Percentiles rank a stretch among this genome's conserved stretches.
Conservation (phyloP, 2,329 filamentous ascomycete species). For the Talaromyces albobiverticillius region DNA sequence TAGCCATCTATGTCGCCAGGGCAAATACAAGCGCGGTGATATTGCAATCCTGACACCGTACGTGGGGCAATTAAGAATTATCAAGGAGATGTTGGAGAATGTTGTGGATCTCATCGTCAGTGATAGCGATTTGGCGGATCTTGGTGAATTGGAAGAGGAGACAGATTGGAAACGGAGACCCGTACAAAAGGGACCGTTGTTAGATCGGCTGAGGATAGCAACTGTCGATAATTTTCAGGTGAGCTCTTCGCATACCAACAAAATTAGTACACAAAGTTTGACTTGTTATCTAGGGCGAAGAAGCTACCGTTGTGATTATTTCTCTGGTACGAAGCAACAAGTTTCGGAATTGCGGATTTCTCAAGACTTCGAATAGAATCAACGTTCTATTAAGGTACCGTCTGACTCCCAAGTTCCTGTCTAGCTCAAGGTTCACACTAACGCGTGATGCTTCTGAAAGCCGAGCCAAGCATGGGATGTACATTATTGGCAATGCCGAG, state of each 20-base stretch:
- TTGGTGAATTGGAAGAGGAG: too few species aligned
- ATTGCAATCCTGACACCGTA: constrained; percentile 70
- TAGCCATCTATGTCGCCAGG: constrained; percentile 64
- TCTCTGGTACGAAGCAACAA: constrained; percentile 69
- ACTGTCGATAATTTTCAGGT: constrained; percentile 75
- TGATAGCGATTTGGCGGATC: too few species aligned
- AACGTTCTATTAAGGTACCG: constrained; percentile 68
- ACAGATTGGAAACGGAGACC: background rate
- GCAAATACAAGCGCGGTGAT: constrained; percentile 56
- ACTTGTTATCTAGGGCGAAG: too few species aligned
- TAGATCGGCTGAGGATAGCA: constrained; percentile 54
- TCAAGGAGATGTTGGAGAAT: too few species aligned
- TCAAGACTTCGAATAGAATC: constrained; percentile 64
- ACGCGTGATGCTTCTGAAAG: too few species aligned
- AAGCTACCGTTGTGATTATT: constrained; percentile 67
- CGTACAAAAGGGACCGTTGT: constrained; percentile 42
- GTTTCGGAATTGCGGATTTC: constrained; percentile 59
- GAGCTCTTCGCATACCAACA: too few species aligned
- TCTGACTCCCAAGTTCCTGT: too few species aligned
- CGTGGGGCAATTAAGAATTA: constrained; percentile 51
- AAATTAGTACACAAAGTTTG: too few species aligned
- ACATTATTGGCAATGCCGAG: constrained; percentile 64
- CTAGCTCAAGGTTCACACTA: too few species aligned
- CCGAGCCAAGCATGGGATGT: constrained; percentile 67
- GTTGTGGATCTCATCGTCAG: too few species aligned